These are phyloP conservation scores for Urostyla sp. DNA, from an alignment of 73 alveolate genomes.

Conservation along the genomic window DNA sequence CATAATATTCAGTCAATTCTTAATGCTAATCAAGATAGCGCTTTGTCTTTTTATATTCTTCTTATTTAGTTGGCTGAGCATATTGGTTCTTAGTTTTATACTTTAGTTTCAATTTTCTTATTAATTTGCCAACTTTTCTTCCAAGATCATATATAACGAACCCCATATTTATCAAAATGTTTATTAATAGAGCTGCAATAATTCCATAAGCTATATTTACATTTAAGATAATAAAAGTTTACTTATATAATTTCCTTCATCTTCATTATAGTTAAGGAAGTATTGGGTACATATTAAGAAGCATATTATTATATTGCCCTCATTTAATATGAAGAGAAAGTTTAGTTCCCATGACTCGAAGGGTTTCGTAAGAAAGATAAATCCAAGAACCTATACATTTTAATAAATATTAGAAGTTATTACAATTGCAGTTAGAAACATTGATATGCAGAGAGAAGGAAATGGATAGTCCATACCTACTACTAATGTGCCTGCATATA, in stretches of 20 bases:
- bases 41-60: no score
- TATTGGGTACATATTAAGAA: slow-evolving; percentile 6
- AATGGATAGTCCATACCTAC: no score
- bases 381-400: slow-evolving; percentile 29
- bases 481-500: slow-evolving; percentile 31
- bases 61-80: no score
- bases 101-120: not conserved
- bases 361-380: slow-evolving; percentile 1
- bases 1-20: no score
- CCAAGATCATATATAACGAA: slow-evolving; percentile 5
- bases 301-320: not conserved
- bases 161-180: slow-evolving; percentile 9
- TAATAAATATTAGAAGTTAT: no score
- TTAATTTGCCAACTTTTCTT: slow-evolving; percentile 12
- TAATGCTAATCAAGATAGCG: no score
- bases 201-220: slow-evolving; percentile 24
- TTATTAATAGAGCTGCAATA: not conserved
- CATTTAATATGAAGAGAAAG: slow-evolving; percentile 14
- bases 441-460: no score
- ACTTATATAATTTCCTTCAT: slow-evolving; percentile 40
- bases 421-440: no score
- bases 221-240: not conserved
- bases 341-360: slow-evolving; percentile 50
- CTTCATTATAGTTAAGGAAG: slow-evolving; percentile 41
- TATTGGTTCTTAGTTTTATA: no score